A percentile compares a stretch with the other conserved stretches of the same genome.
phyloP scores from a whole-genome alignment of 2,329 filamentous ascomycete species.

The Epichloe baconii region DNA sequence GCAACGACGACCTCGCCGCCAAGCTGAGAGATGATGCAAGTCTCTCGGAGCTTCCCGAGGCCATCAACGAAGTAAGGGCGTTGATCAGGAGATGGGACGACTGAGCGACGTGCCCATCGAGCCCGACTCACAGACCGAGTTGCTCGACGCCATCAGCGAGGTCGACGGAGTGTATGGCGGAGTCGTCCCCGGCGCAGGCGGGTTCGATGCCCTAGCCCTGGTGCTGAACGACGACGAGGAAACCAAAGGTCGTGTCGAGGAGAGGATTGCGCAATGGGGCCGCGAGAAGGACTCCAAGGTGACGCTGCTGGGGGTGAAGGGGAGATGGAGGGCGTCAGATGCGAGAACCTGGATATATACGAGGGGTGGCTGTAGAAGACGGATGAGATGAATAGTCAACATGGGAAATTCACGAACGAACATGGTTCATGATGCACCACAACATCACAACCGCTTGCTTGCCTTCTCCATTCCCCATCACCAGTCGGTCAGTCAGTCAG shows the following conservation, averaged over 20 bases:
- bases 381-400: not conserved
- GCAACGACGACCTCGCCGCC: conserved; percentile 58
- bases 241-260: conserved; percentile 46
- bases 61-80: conserved; percentile 39
- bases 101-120: conserved; percentile 76
- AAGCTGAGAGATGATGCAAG: conserved; percentile 43
- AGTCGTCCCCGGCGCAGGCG: conserved; percentile 87
- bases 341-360: conserved; percentile 32
- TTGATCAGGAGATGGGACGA: conserved; percentile 66
- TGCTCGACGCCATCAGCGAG: conserved; percentile 62
- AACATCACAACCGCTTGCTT: too few species aligned
- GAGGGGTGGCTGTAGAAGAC: conserved; percentile 26
- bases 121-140: conserved; percentile 68
- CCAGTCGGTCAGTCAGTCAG: too few species aligned
- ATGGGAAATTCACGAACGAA: too few species aligned
- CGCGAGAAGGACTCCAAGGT: conserved; percentile 46
- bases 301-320: conserved; percentile 53
- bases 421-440: too few species aligned
- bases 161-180: conserved; percentile 77
- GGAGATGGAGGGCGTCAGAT: conserved; percentile 53
- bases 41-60: conserved; percentile 28
- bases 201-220: conserved; percentile 79
- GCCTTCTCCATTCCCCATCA: too few species aligned
- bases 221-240: conserved; percentile 60
- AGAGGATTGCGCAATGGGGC: conserved; percentile 55